These are phyloP conservation scores for Neofusicoccum laricinum DNA, from an alignment of 2,329 filamentous ascomycete genomes.

Conservation along the genomic window DNA sequence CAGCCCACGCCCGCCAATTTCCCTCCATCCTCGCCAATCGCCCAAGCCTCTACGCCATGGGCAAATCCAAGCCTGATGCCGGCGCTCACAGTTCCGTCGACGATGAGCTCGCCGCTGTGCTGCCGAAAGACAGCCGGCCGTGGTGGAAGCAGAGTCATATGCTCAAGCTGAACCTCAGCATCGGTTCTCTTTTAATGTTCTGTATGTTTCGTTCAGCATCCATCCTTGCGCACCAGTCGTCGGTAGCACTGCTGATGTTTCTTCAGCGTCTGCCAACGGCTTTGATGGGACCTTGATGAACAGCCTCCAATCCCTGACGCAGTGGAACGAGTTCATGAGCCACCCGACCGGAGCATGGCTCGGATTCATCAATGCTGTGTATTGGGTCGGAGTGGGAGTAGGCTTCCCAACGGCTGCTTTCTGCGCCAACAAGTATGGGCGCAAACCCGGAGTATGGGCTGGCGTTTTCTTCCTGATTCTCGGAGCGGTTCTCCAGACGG, in stretches of 20 bases:
- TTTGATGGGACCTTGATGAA: slow-evolving; percentile 10
- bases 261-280: slow-evolving; percentile 2
- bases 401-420: slow-evolving; percentile 25
- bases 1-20: background rate
- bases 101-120: background rate
- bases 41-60: background rate
- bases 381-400: slow-evolving; percentile 24
- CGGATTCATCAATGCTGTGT: slow-evolving; percentile 25
- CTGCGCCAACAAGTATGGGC: slow-evolving; percentile 26
- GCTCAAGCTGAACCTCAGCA: slow-evolving; percentile 4
- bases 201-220: background rate
- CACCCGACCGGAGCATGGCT: slow-evolving; percentile 22
- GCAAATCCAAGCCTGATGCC: background rate
- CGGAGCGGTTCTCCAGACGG: background rate
- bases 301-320: slow-evolving; percentile 4
- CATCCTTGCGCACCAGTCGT: no score
- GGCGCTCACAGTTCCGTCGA: background rate
- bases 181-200: background rate
- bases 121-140: background rate
- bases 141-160: slow-evolving; percentile 7
- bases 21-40: background rate
- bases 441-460: slow-evolving; percentile 20
- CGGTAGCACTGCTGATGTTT: background rate
- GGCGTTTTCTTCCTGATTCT: slow-evolving; percentile 4
- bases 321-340: slow-evolving; percentile 15